Conservation (phyloP, 345 rosid genomes). For the Euphorbia tirucalli region DNA sequence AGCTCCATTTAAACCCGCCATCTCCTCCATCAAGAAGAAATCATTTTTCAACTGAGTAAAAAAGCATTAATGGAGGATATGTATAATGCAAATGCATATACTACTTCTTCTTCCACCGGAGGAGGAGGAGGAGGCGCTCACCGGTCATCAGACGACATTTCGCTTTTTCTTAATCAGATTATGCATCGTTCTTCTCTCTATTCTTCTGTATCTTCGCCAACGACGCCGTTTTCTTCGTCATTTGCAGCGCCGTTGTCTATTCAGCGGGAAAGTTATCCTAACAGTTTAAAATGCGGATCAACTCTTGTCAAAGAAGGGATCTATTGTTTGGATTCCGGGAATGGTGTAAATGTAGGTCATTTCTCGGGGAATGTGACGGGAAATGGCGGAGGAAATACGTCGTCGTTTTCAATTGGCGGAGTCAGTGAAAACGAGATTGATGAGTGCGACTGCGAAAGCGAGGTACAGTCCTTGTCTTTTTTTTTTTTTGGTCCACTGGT, state of each 20-base stretch:
- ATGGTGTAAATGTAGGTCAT: slow-evolving; percentile 22
- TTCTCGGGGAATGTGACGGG: slow-evolving; percentile 32
- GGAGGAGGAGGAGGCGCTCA: slow-evolving; percentile 11
- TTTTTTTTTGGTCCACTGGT: neutral
- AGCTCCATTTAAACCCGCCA: slow-evolving; percentile 15
- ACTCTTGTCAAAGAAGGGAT: slow-evolving; percentile 13
- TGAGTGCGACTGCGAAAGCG: slow-evolving; percentile 77
- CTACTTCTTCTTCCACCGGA: slow-evolving; percentile 16
- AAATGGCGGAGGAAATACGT: slow-evolving; percentile 25
- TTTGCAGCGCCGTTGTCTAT: slow-evolving; percentile 15
- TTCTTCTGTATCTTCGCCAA: slow-evolving; percentile 9
- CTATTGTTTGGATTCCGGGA: slow-evolving; percentile 23
- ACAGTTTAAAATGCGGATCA: neutral
- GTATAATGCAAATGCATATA: slow-evolving; percentile 23
- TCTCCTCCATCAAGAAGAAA: neutral
- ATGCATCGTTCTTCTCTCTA: slow-evolving; percentile 46
- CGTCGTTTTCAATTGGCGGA: slow-evolving; percentile 49
- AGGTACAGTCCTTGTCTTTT: slow-evolving; percentile 59
- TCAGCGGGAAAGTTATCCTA: no score
- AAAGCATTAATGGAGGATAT: slow-evolving; percentile 11
- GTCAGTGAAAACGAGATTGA: slow-evolving; percentile 52
- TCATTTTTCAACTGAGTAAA: neutral
- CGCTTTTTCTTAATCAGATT: slow-evolving; percentile 60
- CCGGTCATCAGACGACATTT: slow-evolving; percentile 53
- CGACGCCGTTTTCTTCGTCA: slow-evolving; percentile 23